phyloP scores from a whole-genome alignment of 371 early-diverging fungal genomes.

The Entomophthora muscae region DNA sequence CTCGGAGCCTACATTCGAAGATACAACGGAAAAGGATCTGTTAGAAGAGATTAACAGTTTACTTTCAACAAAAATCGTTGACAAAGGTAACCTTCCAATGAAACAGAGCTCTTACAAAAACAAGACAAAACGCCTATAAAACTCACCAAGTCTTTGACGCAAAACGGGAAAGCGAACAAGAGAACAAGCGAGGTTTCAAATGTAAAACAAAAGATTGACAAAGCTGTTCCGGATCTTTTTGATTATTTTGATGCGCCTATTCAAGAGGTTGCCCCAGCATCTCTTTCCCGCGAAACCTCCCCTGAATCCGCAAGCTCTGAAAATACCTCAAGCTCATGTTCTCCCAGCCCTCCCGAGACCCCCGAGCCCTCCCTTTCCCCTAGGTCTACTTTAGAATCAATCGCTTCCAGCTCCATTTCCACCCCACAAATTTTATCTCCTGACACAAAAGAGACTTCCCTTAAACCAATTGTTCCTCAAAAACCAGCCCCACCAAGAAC shows the following conservation, averaged over 20 bases:
- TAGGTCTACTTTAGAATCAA: background rate
- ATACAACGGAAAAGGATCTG: background rate
- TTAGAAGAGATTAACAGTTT: background rate
- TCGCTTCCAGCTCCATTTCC: background rate
- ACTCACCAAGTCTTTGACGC: too few species aligned
- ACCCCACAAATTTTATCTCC: too few species aligned
- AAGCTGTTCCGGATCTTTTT: background rate
- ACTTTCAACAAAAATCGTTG: background rate
- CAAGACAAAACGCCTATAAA: too few species aligned
- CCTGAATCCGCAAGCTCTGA: background rate
- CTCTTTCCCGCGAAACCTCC: background rate
- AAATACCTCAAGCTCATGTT: background rate
- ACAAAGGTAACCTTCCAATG: too few species aligned
- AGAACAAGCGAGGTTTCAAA: background rate
- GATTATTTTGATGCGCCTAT: background rate
- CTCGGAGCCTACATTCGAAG: background rate
- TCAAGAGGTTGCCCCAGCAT: background rate
- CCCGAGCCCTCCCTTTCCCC: background rate
- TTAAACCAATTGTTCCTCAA: too few species aligned
- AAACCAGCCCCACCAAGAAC: too few species aligned
- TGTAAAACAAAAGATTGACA: background rate
- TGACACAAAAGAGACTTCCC: too few species aligned
- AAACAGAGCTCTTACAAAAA: too few species aligned
- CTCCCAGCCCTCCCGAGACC: background rate
- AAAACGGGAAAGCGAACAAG: too few species aligned